phyloP scores from a whole-genome alignment of 2,329 filamentous ascomycete genomes.

The Ceratocystis harringtonii region DNA sequence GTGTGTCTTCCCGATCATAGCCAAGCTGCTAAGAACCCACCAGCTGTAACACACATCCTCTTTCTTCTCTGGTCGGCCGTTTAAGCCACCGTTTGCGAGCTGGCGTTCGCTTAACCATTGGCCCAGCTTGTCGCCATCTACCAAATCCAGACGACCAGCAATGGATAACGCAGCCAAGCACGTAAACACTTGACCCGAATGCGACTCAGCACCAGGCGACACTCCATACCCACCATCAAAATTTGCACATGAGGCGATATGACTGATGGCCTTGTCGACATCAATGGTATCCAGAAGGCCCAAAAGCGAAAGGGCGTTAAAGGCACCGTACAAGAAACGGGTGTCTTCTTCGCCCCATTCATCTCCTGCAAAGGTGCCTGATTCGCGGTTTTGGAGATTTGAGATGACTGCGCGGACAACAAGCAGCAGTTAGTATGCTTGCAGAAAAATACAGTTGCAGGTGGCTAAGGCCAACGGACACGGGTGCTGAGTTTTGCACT shows the following conservation, averaged over 20 bases:
- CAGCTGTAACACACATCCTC: constrained; percentile 98
- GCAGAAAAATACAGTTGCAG: not conserved
- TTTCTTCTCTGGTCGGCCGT: constrained; percentile 85
- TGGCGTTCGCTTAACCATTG: constrained; percentile 91
- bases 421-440: constrained; percentile 18
- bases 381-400: constrained; percentile 60
- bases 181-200: constrained; percentile 90
- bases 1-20: constrained; percentile 73
- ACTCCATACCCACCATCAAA: constrained; percentile 91
- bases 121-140: constrained; percentile 68
- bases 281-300: constrained; percentile 58
- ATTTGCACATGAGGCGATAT: constrained; percentile 74
- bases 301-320: constrained; percentile 80
- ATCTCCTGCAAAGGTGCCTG: constrained; percentile 83
- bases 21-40: constrained; percentile 90
- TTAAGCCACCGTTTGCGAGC: constrained; percentile 71
- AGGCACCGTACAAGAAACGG: constrained; percentile 76
- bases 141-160: constrained; percentile 55
- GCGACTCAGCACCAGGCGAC: constrained; percentile 78
- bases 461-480: no score
- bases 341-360: constrained; percentile 96
- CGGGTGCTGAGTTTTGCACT: no score
- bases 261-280: constrained; percentile 61
- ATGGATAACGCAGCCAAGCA: constrained; percentile 81
- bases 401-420: constrained; percentile 48